A percentile compares a stretch with the other conserved stretches of the same genome.
phyloP scores from a whole-genome alignment of 2,329 filamentous ascomycete genomes.

The Trichoderma pleuroti region DNA sequence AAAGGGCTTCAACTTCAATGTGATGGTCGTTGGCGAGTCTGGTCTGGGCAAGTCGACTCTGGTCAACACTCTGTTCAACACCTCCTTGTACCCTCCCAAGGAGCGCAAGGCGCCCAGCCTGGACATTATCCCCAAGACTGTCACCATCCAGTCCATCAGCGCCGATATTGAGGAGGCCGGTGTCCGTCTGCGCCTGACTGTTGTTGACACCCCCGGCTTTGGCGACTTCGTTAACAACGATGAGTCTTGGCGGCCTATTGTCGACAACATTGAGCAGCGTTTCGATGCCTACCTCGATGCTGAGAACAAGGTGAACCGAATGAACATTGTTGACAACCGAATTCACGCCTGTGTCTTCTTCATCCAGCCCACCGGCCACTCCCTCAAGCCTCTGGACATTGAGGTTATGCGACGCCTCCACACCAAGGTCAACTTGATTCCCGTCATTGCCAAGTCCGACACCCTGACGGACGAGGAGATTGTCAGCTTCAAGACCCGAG shows the following conservation, averaged over 20 bases:
- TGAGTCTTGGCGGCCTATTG: slow-evolving; percentile 97
- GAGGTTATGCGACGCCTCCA: slow-evolving; percentile 99
- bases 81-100: slow-evolving; percentile 95
- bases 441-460: slow-evolving; percentile 97
- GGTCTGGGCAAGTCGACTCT: slow-evolving; percentile 98
- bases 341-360: slow-evolving; percentile 99
- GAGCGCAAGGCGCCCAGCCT: slow-evolving; percentile 96
- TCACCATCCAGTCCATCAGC: slow-evolving; percentile 90
- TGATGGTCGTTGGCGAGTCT: slow-evolving; percentile 99
- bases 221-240: slow-evolving; percentile 99
- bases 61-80: slow-evolving; percentile 99
- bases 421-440: slow-evolving; percentile 99
- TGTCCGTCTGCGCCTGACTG: slow-evolving; percentile 90
- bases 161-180: slow-evolving; percentile 98
- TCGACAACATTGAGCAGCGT: slow-evolving; percentile 99
- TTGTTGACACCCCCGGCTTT: slow-evolving; percentile 96
- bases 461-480: slow-evolving; percentile 98
- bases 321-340: slow-evolving; percentile 99
- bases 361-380: slow-evolving; percentile 98
- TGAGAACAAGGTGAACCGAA: slow-evolving; percentile 99
- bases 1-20: slow-evolving; percentile 99
- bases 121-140: slow-evolving; percentile 98
- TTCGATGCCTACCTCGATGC: slow-evolving; percentile 98
- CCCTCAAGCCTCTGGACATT: slow-evolving; percentile 95
- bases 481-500: slow-evolving; percentile 87